Evolutionary conservation across 2,329 filamentous ascomycete genomes (phyloP), one percentile per base, ranked within the genome.

Genomic region (Chrysosphaeria jannelii): DNA sequence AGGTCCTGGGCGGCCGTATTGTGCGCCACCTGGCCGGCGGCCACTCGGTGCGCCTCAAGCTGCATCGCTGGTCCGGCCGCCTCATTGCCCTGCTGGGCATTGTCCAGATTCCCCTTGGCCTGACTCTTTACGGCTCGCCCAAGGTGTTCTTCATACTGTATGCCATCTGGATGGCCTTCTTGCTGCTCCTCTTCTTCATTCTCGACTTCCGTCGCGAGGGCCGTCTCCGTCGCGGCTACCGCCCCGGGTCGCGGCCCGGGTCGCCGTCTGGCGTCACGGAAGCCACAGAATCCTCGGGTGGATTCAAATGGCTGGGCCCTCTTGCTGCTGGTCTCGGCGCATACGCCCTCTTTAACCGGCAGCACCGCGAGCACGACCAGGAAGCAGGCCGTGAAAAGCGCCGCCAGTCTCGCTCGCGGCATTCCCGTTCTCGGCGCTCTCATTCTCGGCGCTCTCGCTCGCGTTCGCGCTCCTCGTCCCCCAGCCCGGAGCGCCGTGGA

Each of bases 41-140:
- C 14, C 51, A 48, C 23, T 54, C 53, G 10, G 36, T 57, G 9
- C 46, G 57, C 11, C 42, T 52, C 18, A 53, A 71, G 53, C 43
- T 93, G 20, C 85, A 97, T 45, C 71, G 79, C 39, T 91, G 85
- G 76, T 46, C 72, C 10, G 85, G 85, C 10, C 56, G 79, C 27
- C 48, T 59, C 1, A 62, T 81, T 34, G 69, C 72, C 3, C 44
- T 93, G 10, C 50, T 97, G 4, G 85, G 75, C 1, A 65, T 93
- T 32, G 57, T 67, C 4, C 85, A 97, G 39, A 62, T 97, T 8
- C 71, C 85, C 0, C 53, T 97, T 1, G 85, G 85, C 0, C 51
- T 97, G 22, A 79, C 79, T 0, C 52, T 97, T 2, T 97, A 91
- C 36, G 85, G 85, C 5, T 90, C 79, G 14, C 81, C 85, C 5